Base-by-base conservation (phyloP, 371 early-diverging fungal genomes). In the Mucor velutinosus region DNA sequence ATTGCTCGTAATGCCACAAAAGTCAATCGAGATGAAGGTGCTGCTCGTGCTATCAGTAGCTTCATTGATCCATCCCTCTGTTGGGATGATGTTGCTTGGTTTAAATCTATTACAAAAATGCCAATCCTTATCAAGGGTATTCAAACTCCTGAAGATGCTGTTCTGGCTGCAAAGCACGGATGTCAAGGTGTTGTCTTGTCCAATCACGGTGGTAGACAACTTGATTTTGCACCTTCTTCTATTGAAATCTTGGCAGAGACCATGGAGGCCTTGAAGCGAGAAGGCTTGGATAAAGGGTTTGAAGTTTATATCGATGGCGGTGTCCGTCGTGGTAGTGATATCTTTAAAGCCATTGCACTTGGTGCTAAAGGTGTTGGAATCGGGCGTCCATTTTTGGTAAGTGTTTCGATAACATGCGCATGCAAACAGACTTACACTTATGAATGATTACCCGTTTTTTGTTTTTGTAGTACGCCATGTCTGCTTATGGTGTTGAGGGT, bases 141-240 rank as follows among this genome's bases (percentile, higher is more conserved):
- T n/a, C 87, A 95, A 70, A 89, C 89, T 7, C 90, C 88, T 30
- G 96, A 94, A 61, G 99, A 98, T 80, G 96, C 98, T 19, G 86
- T 89, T 7, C 66, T 93, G 33, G 98, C 99, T 3, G 93, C 92
- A 12, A 67, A 89, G 56, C 60, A 82, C 57, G 96, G 95, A 0
- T 87, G 90, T 58, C 86, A 89, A 37, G 99, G 93, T 37, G 88
- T 97, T 58, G 89, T 97, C 12, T 79, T 98, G 11, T 93, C 94
- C 58, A 98, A 98, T 76, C 99, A 98, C 71, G 99, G 98, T 67
- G 99, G 99, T 32, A 86, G 99, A 12, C 98, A 98, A 76, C 81
- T 98, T 49, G 98, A 97, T 75, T 88, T 90, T 58, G 86, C 89
- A 1, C 86, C 87, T n/a, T 86, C 86, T 8, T 72, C 79, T 7